Evolutionary conservation across 176 grass and related monocot species (phyloP), one percentile per base, ranked within the genome.

Genomic region (Bonia amplexicaulis): DNA sequence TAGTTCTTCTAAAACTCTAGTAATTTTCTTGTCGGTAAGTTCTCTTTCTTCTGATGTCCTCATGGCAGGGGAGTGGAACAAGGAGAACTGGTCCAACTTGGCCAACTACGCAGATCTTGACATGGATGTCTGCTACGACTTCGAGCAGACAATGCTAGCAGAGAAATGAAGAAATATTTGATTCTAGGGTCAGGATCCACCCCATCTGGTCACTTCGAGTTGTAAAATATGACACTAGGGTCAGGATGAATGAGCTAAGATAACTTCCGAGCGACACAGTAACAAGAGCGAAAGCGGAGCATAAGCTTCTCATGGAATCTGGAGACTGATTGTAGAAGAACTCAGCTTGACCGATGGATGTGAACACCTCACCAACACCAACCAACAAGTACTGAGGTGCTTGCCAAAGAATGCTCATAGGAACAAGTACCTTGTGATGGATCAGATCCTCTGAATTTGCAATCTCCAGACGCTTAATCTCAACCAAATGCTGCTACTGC

Each of bases 241-340:
- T 94, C 84, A 97, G 35, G 14, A 94, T 92, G 54, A 97, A 91
- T 11, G 95, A 97, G 55, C 90, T 92, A 37, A 91, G 81, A 42
- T 97, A 97, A 45, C 91, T 93, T 29, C 95, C 95, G 1, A 98
- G 79, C 2, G 93, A 91, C 46, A 89, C 82, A 0, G 95, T 98
- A n/a, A 97, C 87, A 55, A 95, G 87, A 16, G 91, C 91, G 0
- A 97, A 85, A 6, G 95, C 95, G 12, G 83, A 86, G 69, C 89
- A 95, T 15, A 98, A 27, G 77, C 93, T 98, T 71, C 95, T 90
- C 95, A 95, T 93, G 25, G 95, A 88, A 16, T 98, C 89, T 41
- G 95, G 95, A 77, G 95, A 90, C 70, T 95, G 85, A 52, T 95
- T 90, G 53, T 98, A 93, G 85, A 95, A 98, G 84, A 95, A 95